Percentiles rank a stretch among this genome's conserved stretches.
These are phyloP conservation scores for Chondrus crispus DNA, from an alignment of 23 red algal genomes.

Conservation along the genomic window DNA sequence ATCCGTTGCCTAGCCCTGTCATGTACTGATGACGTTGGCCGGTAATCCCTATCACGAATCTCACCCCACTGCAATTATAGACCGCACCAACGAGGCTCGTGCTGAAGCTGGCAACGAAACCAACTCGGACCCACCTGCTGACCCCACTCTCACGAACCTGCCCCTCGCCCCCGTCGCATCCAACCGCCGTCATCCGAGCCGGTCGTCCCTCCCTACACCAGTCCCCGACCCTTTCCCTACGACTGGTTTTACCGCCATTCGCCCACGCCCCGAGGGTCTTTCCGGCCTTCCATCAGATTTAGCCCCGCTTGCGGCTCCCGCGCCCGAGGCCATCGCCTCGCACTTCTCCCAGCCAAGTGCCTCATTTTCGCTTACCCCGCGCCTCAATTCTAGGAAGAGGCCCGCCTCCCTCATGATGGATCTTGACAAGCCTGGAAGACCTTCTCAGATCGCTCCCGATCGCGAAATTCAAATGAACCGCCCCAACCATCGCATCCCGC, in stretches of 20 bases:
- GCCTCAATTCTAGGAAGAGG: conserved; percentile 31
- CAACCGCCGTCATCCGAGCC: neutral
- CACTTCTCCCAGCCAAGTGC: no score
- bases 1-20: neutral
- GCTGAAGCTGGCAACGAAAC: neutral
- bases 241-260: neutral
- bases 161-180: neutral
- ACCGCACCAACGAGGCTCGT: neutral
- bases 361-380: no score
- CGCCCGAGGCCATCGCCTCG: no score
- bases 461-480: neutral
- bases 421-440: neutral
- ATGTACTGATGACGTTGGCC: conserved; percentile 13
- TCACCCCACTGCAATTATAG: neutral
- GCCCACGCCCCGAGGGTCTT: no score
- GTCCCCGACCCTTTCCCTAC: neutral
- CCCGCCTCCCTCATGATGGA: conserved; percentile 48
- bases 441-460: neutral
- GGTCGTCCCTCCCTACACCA: neutral
- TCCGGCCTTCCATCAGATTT: no score
- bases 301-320: no score
- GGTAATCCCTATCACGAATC: neutral
- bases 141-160: neutral
- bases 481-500: neutral
- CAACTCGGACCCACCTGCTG: neutral